Base-by-base conservation (phyloP, 176 grass and related monocot genomes). In the Hordeum marinum region DNA sequence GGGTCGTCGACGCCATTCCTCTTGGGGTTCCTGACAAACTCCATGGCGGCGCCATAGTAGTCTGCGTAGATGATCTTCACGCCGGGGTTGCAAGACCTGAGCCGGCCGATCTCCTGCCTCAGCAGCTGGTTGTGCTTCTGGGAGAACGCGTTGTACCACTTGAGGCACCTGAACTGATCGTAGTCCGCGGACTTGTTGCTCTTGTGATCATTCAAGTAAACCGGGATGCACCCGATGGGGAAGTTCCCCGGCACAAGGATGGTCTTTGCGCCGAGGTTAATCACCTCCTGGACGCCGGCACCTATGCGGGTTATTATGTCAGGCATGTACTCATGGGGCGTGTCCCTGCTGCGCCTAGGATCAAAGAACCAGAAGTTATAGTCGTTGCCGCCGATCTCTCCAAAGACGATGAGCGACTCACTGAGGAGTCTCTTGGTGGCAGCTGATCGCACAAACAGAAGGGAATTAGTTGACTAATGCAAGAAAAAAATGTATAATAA, bases 81-180 rank as follows among this genome's bases (percentile, higher is more conserved):
- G 39, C 66, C 20, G 11, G 87, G 87, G 60, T 89, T 68, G 24
- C 54, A 68, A 7, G 36, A 32, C 34, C 67, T 67, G 11, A 63
- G 79, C 43, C 35, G 58, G 18, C 17, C 2, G 43, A 92, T 9
- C 41, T 89, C 75, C 34, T 46, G 8, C 14, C 3, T 0, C 35
- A 92, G 75, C 12, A 27, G 20, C 40, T 78, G 54, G 64, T 92
- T 89, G 78, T 92, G 90, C 54, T 69, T 12, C 35, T 35, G 13
- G 1, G 86, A 68, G 77, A 92, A 86, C 4, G 70, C 73, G 57
- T 92, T 92, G 42, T 74, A 62, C 83, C 86, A 82, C 4, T 57
- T 66, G 15, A 92, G 48, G 80, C 90, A 91, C 1, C 57, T 35
- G 8, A 75, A 57, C 4, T 72, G 25, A 42, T 91, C 89, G 23